These are phyloP conservation scores for Geosiphon pyriformis DNA, from an alignment of 192 early-diverging fungal genomes.

Conservation along the genomic window DNA sequence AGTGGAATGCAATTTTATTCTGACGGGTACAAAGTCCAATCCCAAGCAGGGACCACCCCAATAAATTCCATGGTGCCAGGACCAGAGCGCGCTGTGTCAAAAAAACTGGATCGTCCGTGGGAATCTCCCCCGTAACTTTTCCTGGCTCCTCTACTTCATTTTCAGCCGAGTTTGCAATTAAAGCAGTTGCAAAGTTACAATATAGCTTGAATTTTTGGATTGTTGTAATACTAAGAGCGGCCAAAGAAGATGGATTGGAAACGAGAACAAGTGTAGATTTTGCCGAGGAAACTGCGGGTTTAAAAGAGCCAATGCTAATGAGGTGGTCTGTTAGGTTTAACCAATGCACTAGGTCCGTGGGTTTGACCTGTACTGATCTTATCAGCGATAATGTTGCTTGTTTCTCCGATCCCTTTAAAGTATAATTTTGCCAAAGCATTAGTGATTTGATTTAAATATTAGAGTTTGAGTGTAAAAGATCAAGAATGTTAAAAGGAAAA, in stretches of 20 bases:
- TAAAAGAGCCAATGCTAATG: constrained; percentile 21
- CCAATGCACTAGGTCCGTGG: constrained; percentile 36
- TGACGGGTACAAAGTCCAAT: constrained; percentile 5
- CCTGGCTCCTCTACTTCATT: constrained; percentile 30
- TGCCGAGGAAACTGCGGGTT: constrained; percentile 31
- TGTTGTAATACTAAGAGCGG: constrained; percentile 26
- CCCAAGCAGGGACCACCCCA: constrained; percentile 40
- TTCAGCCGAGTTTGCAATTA: constrained; percentile 30
- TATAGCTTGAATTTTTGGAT: constrained; percentile 32
- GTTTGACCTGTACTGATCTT: constrained; percentile 41
- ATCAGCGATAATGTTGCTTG: constrained; percentile 32
- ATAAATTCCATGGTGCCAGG: constrained; percentile 41
- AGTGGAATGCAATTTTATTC: too few species aligned
- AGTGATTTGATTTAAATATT: neutral
- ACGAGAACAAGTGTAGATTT: constrained; percentile 28
- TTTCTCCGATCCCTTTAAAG: constrained; percentile 20
- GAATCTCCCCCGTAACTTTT: constrained; percentile 19
- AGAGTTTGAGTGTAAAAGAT: neutral
- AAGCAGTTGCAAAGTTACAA: constrained; percentile 32
- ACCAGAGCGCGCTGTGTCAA: constrained; percentile 38
- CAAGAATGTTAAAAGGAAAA: constrained; percentile 7
- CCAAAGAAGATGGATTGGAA: constrained; percentile 14
- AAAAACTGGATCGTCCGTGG: constrained; percentile 14
- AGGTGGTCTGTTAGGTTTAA: constrained; percentile 35
- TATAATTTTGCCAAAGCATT: too few species aligned